Base-by-base conservation (phyloP, 129 eudicot genomes). In the Dittrichia graveolens region DNA sequence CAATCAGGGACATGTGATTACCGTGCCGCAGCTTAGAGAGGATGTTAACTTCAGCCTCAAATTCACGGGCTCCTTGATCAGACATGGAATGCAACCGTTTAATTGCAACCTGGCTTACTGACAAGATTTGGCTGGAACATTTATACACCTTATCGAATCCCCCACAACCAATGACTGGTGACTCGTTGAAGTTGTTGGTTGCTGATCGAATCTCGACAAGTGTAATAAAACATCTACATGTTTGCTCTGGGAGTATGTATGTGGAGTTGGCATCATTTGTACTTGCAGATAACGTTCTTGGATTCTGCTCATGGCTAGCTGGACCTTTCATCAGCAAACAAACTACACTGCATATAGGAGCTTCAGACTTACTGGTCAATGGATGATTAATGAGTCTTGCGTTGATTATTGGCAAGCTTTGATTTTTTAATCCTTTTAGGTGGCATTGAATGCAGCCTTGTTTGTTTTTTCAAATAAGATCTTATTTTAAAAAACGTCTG, bases 1-100 rank as follows among this genome's bases (percentile, higher is more conserved):
- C 83, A 64, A 61, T 57, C 8, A 79, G 6, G 6, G 79, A 53
- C 57, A 79, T 79, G 7, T 73, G 70, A 72, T 79, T 73, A 72
- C 74, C 78, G 56, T 79, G 83, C 0, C 74, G 65, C 61, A 79
- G 46, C 49, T 65, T 72, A 37, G 75, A 79, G 48, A 79, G 74
- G 10, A 79, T 10, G 10, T 40, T 5, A 15, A 79, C 58, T 49
- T 79, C 79, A 0, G 69, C 69, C 47, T 57, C 79, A 41, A 73
- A 73, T 60, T 79, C 78, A 48, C 3, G 4, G 12, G 57, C 56
- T 16, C 78, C 79, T 63, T 66, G 68, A 56, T 40, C 65, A 7
- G 83, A 72, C 41, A 38, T 40, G 11, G 65, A 48, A n/a, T 60
- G 14, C 78, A 79, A 79, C 41, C 71, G 53, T 39, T 79, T 79